A percentile compares a stretch with the other conserved stretches of the same genome.
phyloP scores from a whole-genome alignment of 2,329 filamentous ascomycete species.

The Lachnellula cervina region DNA sequence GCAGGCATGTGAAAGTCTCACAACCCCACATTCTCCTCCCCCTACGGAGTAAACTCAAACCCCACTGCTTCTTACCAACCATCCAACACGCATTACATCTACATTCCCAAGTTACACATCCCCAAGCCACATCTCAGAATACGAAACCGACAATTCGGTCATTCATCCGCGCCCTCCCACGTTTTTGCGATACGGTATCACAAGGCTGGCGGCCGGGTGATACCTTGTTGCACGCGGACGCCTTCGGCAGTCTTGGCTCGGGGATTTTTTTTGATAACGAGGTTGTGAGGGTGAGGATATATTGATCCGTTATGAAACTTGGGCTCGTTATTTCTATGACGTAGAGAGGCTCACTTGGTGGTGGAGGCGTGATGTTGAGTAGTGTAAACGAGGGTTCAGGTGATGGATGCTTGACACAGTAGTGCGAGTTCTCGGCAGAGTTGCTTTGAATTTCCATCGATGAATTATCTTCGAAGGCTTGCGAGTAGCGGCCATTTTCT shows the following conservation, averaged over 20 bases:
- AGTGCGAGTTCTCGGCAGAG: no score
- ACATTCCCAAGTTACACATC: not conserved
- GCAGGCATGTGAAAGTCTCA: not conserved
- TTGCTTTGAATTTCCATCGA: no score
- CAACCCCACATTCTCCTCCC: not conserved
- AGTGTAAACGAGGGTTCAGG: no score
- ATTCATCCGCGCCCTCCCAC: conserved; percentile 4
- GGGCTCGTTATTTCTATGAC: no score
- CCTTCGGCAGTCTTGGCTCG: not conserved
- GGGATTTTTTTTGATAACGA: not conserved
- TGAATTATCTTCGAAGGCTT: no score
- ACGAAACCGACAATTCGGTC: conserved; percentile 3
- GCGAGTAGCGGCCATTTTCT: no score
- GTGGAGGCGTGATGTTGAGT: no score
- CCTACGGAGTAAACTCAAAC: no score
- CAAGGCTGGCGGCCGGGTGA: conserved; percentile 1
- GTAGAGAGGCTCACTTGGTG: no score
- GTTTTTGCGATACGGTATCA: conserved; percentile 6
- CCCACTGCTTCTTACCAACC: not conserved
- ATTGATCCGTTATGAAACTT: not conserved
- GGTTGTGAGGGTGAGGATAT: not conserved
- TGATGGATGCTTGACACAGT: no score
- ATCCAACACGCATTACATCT: not conserved
- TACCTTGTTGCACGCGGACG: conserved; percentile 5
- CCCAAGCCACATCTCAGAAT: not conserved